Base-by-base conservation (phyloP, 352 stramenopile genomes). In the Bremia lactucae region DNA sequence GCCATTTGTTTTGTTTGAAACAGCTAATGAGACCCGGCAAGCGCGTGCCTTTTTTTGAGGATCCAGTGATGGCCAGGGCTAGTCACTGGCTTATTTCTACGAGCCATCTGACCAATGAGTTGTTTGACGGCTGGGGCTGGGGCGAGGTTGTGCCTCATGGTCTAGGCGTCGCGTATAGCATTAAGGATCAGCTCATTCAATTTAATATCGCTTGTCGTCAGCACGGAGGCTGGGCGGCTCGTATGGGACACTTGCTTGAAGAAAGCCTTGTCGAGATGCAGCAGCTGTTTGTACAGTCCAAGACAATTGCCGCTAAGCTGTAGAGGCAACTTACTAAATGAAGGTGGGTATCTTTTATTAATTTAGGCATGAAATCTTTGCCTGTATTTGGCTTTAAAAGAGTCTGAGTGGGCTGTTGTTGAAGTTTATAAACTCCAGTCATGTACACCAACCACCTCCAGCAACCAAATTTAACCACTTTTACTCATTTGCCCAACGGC, bases 1-100 rank as follows among this genome's bases (percentile, higher is more conserved):
- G 92, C 13, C 92, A 97, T 57, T 74, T 98, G 36, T 73, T 98
- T 42, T 91, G 84, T 14, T 58, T 98, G 34, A 76, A 75, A 18
- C 40, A 83, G 51, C 49, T 83, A 15, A 49, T 86, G 14, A 39
- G 68, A 25, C 52, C 62, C 4, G 53, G 45, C 6, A 69, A 89
- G 60, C 45, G 49, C 5, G 65, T 78, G 28, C 60, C 72, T 2
- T 85, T 89, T 36, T 82, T 89, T 16, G 73, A 87, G 18, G 70
- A 89, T 52, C 67, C 69, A 3, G 49, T 67, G 19, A 85, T 89
- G 70, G 55, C 56, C 16, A 68, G 52, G 23, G 66, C 73, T 20
- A 73, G 72, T 55, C 81, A 77, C 47, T 89, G 76, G 76, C 62
- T 81, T 38, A 75, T 90, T 42, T 87, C 74, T 42, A 90, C 77